Conservation (phyloP, 129 eudicot genomes). For the Dittrichia graveolens region DNA sequence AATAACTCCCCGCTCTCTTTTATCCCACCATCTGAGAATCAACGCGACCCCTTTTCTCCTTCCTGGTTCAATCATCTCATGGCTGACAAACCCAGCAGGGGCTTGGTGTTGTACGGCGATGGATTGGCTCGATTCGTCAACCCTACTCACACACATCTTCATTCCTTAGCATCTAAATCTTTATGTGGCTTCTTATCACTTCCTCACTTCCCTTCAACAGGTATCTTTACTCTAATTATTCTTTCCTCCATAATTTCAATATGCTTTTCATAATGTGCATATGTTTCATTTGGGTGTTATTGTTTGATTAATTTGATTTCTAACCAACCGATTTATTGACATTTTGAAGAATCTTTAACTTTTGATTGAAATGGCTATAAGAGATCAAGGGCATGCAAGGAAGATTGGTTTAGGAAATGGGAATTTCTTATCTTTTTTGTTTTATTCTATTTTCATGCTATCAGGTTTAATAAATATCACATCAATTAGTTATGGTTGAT, state of each 20-base stretch:
- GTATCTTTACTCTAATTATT: constrained; percentile 14
- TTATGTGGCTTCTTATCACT: constrained; percentile 84
- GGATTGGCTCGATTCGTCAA: constrained; percentile 67
- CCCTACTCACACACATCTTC: constrained; percentile 66
- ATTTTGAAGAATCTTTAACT: neutral
- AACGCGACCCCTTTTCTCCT: constrained; percentile 20
- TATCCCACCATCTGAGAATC: constrained; percentile 6
- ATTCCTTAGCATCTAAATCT: constrained; percentile 71
- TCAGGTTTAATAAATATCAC: neutral
- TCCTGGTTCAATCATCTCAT: constrained; percentile 24
- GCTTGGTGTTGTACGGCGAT: constrained; percentile 69
- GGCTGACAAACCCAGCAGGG: constrained; percentile 98
- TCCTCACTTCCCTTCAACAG: constrained; percentile 64
- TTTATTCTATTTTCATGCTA: neutral
- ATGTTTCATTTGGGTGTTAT: neutral
- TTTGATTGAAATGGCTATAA: neutral
- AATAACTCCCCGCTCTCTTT: too few species aligned
- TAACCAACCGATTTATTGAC: neutral
- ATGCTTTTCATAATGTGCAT: neutral
- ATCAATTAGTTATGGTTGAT: neutral
- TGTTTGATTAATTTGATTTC: neutral
- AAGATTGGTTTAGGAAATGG: neutral
- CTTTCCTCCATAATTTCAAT: neutral
- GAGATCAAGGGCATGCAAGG: neutral
- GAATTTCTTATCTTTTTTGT: neutral